Evolutionary conservation across 129 eudicot genomes (phyloP).

Genomic region (Helianthus tuberosus): DNA sequence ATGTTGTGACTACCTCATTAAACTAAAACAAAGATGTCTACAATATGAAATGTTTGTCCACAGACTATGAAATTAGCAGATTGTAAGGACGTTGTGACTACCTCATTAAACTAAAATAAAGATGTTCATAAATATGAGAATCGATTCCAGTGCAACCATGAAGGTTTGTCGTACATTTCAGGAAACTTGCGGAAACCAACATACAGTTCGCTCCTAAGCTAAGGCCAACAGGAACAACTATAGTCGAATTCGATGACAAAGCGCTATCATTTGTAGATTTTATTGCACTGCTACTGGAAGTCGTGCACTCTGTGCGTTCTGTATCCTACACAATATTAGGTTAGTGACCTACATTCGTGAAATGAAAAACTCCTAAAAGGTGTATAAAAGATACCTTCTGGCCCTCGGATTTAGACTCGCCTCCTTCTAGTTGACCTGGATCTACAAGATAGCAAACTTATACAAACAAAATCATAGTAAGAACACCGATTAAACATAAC

Average conservation of each 20-base stretch:
- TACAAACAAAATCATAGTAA: not conserved
- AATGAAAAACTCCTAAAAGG: not conserved
- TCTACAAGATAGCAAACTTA: constrained; percentile 15
- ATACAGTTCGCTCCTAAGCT: constrained; percentile 55
- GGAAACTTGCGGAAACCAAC: too few relatives aligned
- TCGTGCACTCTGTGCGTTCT: constrained; percentile 20
- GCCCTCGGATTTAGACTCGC: constrained; percentile 22
- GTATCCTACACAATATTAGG: constrained; percentile 35
- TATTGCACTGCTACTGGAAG: constrained; percentile 26
- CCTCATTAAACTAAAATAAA: too few relatives aligned
- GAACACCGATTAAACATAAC: too few relatives aligned
- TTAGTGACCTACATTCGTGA: constrained; percentile 15
- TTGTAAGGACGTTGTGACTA: too few relatives aligned
- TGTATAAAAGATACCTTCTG: constrained; percentile 42
- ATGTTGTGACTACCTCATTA: too few relatives aligned
- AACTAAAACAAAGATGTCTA: too few relatives aligned
- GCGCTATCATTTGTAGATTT: constrained; percentile 19
- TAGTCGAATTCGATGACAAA: constrained; percentile 36
- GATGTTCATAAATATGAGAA: too few relatives aligned
- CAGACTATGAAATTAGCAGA: too few relatives aligned
- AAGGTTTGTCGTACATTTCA: too few relatives aligned
- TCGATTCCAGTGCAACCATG: too few relatives aligned
- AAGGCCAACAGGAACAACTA: constrained; percentile 77
- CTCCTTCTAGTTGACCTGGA: constrained; percentile 53
- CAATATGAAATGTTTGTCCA: too few relatives aligned